Evolutionary conservation across 2,329 filamentous ascomycete genomes (phyloP), one percentile per base, ranked within the genome.

Genomic region (Pyrenophora teres): DNA sequence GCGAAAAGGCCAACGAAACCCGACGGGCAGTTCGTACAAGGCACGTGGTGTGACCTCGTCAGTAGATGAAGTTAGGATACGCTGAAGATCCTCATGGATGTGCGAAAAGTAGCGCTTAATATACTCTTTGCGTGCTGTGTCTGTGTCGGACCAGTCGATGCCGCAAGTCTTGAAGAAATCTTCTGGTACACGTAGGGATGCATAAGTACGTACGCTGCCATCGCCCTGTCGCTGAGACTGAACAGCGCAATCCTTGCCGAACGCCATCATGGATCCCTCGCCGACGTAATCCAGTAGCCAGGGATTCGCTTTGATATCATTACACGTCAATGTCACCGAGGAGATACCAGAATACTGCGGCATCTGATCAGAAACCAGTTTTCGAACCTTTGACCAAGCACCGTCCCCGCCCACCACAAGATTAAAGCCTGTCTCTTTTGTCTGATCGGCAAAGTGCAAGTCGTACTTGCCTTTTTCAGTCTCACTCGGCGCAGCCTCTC

Each of bases 11-110:
- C 83, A 86, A 2, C 75, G 69, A 3, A 81, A 75, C 2, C 58
- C 82, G 0, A 80, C 65, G 0, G 83, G 82, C 8, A 87, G 74
- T 63, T 78, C 77, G 62, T 81, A 84, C 1, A 87, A 70, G 1
- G 76, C 38, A 4, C 68, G 62, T 4, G 67, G 46, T 3, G 27
- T 54, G 2, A 61, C 7, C 2, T 40, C 35, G 18, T 68, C 63
- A 8, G 30, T 57, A 6, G 56, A 64, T 6, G 59, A 58, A 2
- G 65, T 40, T 23, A 71, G 42, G 0, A 68, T 19, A 7, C 62
- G 56, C 45, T 64, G 56, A 19, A 68, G 35, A 21, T 68, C 60
- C 0, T 50, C 65, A 2, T 79, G 79, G 2, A 80, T 49, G 16
- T 69, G 52, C 1, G 40, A 46, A 15, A 69, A 60, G 51, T 67